Conservation (phyloP, 768 basidiomycete species). For the Auricularia heimuer region DNA sequence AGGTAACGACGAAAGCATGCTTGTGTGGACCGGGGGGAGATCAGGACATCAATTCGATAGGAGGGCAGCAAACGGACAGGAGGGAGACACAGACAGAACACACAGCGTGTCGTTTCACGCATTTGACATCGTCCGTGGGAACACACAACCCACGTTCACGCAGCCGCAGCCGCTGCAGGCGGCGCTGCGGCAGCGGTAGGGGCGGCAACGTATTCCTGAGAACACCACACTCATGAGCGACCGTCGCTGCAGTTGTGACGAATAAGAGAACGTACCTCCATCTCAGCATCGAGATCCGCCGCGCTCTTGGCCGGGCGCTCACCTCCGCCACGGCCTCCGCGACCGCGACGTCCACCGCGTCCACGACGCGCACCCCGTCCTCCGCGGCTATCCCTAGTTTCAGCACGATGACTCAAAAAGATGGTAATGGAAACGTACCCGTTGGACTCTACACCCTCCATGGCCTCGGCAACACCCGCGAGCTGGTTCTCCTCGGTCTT, state of each 20-base stretch:
- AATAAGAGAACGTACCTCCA: slow-evolving; percentile 59
- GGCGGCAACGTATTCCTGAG: background rate
- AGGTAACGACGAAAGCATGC: too few relatives aligned
- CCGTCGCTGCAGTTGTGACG: background rate
- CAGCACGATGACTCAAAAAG: too few relatives aligned
- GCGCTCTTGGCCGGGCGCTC: slow-evolving; percentile 70
- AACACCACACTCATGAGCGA: background rate
- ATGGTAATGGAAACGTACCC: background rate
- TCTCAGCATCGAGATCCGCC: slow-evolving; percentile 94
- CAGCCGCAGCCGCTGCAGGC: background rate
- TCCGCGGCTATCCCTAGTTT: slow-evolving; percentile 3
- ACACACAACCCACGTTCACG: background rate
- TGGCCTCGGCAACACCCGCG: slow-evolving; percentile 13
- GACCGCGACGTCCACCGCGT: slow-evolving; percentile 29
- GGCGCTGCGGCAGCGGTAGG: background rate
- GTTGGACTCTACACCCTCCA: slow-evolving; percentile 13
- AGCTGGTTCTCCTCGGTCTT: slow-evolving; percentile 12
- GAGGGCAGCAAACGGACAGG: too few relatives aligned
- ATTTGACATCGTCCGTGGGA: background rate
- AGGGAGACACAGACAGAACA: too few relatives aligned
- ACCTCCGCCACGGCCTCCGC: slow-evolving; percentile 33
- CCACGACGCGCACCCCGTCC: slow-evolving; percentile 34
- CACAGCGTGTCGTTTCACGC: background rate
- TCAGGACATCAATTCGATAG: too few relatives aligned
- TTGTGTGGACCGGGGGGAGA: too few relatives aligned